Percentiles rank a stretch among this genome's conserved stretches.
These are phyloP conservation scores for Penicillium manginii DNA, from an alignment of 495 filamentous ascomycete species.

Conservation along the genomic window DNA sequence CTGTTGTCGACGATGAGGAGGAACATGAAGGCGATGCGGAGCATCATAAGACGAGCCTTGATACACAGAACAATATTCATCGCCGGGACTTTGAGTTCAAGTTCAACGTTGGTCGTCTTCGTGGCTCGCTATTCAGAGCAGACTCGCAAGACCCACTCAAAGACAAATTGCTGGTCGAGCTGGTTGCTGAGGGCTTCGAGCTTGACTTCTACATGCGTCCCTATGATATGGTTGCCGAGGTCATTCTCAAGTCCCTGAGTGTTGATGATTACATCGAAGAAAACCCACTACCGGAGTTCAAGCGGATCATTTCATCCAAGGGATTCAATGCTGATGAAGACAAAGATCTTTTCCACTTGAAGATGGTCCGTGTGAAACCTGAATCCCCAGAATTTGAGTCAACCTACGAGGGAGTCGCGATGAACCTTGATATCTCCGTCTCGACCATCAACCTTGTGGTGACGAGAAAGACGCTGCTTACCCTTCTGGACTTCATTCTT, in stretches of 20 bases:
- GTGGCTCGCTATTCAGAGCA: conserved; percentile 86
- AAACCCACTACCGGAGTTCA: conserved; percentile 89
- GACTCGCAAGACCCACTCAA: conserved; percentile 76
- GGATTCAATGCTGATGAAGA: conserved; percentile 70
- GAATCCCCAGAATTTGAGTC: conserved; percentile 92
- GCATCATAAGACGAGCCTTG: conserved; percentile 64
- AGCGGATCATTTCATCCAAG: conserved; percentile 90
- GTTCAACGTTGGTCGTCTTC: conserved; percentile 89
- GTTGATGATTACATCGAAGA: conserved; percentile 94
- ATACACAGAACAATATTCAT: conserved; percentile 65
- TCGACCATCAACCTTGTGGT: conserved; percentile 96
- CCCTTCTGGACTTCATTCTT: conserved; percentile 94
- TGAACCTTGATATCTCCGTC: conserved; percentile 86
- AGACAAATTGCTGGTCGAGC: conserved; percentile 84
- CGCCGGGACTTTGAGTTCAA: conserved; percentile 94
- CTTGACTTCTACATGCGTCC: conserved; percentile 85
- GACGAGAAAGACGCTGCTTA: conserved; percentile 89
- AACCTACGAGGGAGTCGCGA: conserved; percentile 89
- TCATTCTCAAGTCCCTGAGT: conserved; percentile 82
- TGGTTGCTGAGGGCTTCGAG: conserved; percentile 87
- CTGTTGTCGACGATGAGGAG: conserved; percentile 78
- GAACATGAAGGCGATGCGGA: conserved; percentile 67
- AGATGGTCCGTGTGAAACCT: conserved; percentile 84
- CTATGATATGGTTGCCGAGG: conserved; percentile 89
- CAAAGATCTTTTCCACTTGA: conserved; percentile 83